Evolutionary conservation across 352 stramenopile genomes (phyloP).

Genomic region (Globisporangium sylvaticum): DNA sequence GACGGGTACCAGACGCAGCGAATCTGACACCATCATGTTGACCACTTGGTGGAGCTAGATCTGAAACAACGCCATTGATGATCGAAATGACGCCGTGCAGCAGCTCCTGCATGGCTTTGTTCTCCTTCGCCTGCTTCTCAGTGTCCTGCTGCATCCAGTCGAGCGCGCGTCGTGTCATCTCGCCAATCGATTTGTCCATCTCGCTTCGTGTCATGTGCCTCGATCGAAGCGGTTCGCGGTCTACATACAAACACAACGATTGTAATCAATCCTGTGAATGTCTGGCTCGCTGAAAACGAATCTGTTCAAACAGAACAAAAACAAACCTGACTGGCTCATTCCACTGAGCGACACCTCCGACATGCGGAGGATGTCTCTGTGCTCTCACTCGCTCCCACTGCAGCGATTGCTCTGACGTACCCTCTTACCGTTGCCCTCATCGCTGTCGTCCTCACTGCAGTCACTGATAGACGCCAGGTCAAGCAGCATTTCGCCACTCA

Average conservation of each 20-base stretch:
- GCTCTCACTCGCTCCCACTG: constrained; percentile 10
- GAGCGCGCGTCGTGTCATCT: constrained; percentile 26
- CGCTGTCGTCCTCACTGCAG: background rate
- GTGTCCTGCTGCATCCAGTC: constrained; percentile 43
- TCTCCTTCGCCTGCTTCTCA: constrained; percentile 31
- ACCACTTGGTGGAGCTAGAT: constrained; percentile 13
- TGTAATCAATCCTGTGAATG: background rate
- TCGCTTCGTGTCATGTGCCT: background rate
- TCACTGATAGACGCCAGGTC: background rate
- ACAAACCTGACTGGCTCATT: constrained; percentile 9
- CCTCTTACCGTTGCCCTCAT: background rate
- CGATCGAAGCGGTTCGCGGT: background rate
- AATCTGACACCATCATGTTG: background rate
- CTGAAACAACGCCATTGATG: constrained; percentile 26
- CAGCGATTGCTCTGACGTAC: background rate
- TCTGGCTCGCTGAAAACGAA: no score
- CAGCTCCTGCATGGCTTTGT: constrained; percentile 23
- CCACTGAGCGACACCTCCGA: constrained; percentile 14
- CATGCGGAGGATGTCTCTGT: constrained; percentile 7
- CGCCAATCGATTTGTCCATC: constrained; percentile 15
- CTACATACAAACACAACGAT: background rate
- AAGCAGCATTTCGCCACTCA: background rate
- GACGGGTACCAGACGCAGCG: background rate
- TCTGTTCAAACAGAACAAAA: background rate
- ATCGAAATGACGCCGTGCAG: constrained; percentile 22